Conservation (phyloP, 495 filamentous ascomycete genomes). For the Aspergillus nidulans region DNA sequence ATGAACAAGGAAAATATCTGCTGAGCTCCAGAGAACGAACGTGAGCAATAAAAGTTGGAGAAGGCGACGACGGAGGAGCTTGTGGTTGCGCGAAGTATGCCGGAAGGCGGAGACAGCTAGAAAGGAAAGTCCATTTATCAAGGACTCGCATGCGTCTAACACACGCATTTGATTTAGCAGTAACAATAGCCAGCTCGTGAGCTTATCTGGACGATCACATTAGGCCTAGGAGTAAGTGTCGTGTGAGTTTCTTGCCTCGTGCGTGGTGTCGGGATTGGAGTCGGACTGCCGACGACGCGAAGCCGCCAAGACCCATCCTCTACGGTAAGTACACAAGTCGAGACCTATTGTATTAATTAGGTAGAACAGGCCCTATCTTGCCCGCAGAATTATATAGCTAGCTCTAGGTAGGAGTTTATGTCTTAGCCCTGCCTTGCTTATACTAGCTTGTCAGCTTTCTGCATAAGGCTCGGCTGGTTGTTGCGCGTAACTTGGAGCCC, state of each 20-base stretch:
- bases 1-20: slow-evolving; percentile 1
- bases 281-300: neutral
- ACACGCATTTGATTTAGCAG: slow-evolving; percentile 2
- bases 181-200: neutral
- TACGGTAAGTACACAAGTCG: too few species aligned
- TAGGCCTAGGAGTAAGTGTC: neutral
- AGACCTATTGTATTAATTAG: too few species aligned
- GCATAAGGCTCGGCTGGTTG: too few species aligned
- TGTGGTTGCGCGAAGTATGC: neutral
- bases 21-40: neutral
- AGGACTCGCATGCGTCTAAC: neutral
- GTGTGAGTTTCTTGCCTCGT: neutral
- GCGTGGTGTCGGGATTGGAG: neutral
- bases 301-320: neutral
- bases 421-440: too few species aligned
- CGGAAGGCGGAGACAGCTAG: neutral
- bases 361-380: too few species aligned
- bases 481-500: too few species aligned
- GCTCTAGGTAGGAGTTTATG: too few species aligned
- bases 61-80: slow-evolving; percentile 2
- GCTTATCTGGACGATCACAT: neutral
- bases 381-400: too few species aligned
- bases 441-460: too few species aligned
- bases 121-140: neutral
- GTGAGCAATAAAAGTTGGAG: neutral